A percentile compares a stretch with the other conserved stretches of the same genome.
phyloP scores from a whole-genome alignment of 345 rosid species.

The Capsella bursapastoris region DNA sequence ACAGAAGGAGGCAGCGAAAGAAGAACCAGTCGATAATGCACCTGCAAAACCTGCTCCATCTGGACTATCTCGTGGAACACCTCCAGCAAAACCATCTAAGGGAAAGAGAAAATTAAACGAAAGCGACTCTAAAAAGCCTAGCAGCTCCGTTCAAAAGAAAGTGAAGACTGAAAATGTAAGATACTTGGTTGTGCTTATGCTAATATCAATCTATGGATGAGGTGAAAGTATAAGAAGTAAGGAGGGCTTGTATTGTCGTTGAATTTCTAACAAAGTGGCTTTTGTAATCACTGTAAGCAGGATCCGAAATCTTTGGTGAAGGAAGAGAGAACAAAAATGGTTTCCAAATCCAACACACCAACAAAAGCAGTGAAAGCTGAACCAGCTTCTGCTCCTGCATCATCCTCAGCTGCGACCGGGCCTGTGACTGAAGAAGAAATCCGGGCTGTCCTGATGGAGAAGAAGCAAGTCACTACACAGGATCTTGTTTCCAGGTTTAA shows the following conservation, averaged over 20 bases:
- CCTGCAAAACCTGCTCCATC: conserved; percentile 70
- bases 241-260: background rate
- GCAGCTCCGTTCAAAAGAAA: conserved; percentile 71
- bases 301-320: conserved; percentile 56
- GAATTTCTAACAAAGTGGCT: background rate
- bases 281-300: conserved; percentile 46
- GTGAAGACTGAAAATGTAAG: conserved; percentile 86
- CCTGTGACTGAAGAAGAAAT: conserved; percentile 94
- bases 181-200: conserved; percentile 21
- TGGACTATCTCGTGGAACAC: conserved; percentile 69
- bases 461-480: conserved; percentile 36
- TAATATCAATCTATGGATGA: background rate
- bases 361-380: conserved; percentile 50
- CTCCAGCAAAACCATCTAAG: conserved; percentile 76
- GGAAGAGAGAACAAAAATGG: conserved; percentile 50
- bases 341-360: conserved; percentile 53
- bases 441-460: conserved; percentile 16
- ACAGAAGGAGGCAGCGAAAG: conserved; percentile 70
- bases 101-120: conserved; percentile 84
- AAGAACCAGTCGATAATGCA: conserved; percentile 76
- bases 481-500: conserved; percentile 86
- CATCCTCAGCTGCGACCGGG: conserved; percentile 54
- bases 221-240: background rate
- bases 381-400: conserved; percentile 47
- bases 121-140: conserved; percentile 66